Evolutionary conservation across 768 basidiomycete genomes (phyloP).

Genomic region (Lactarius akahatsu): DNA sequence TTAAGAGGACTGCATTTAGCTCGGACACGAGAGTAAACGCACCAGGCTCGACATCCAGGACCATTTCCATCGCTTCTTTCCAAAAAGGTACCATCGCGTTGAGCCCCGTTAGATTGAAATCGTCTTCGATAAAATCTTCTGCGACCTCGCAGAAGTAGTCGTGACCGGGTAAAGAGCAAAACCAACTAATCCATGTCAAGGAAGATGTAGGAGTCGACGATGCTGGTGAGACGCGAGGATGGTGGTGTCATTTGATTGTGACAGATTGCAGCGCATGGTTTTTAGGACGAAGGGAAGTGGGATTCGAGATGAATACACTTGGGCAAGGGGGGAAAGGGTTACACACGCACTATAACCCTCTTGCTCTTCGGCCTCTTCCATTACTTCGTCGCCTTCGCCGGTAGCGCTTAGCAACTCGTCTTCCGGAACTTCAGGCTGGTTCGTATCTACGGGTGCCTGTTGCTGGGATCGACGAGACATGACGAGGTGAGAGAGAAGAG

Average conservation of each 20-base stretch:
- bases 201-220: conserved; percentile 90
- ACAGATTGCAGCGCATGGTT: not conserved
- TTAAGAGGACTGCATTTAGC: conserved; percentile 27
- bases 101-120: conserved; percentile 97
- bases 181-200: conserved; percentile 95
- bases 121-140: conserved; percentile 99
- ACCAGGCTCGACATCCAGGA: conserved; percentile 99
- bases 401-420: conserved; percentile 61
- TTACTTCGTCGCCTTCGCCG: conserved; percentile 70
- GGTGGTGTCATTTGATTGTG: conserved; percentile 6
- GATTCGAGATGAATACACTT: conserved; percentile 18
- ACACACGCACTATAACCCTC: conserved; percentile 73
- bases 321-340: conserved; percentile 19
- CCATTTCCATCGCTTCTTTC: conserved; percentile 99
- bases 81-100: conserved; percentile 97
- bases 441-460: conserved; percentile 41
- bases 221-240: conserved; percentile 43
- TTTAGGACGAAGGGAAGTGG: conserved; percentile 7
- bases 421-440: conserved; percentile 54
- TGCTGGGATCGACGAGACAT: conserved; percentile 41
- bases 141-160: conserved; percentile 99
- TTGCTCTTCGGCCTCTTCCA: conserved; percentile 69
- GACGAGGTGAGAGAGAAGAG: conserved; percentile 5
- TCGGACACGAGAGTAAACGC: conserved; percentile 36
- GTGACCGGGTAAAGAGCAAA: conserved; percentile 91